Evolutionary conservation across 441 rosid genomes (phyloP).

Genomic region (Melastoma candidum): DNA sequence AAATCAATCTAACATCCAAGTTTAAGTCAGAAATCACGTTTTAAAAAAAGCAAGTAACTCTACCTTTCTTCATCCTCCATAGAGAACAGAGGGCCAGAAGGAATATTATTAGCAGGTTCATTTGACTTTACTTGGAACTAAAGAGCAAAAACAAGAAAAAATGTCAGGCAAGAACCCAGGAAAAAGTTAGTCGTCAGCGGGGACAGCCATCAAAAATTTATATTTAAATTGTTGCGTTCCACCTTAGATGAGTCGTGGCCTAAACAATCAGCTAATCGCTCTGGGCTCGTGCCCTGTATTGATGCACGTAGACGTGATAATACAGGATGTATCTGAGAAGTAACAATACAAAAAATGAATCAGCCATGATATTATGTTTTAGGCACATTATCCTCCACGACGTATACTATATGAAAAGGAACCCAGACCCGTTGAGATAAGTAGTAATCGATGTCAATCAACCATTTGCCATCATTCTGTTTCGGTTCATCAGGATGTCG

Average conservation of each 20-base stretch:
- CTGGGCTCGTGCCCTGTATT: slow-evolving; percentile 96
- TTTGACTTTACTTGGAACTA: slow-evolving; percentile 69
- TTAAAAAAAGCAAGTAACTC: slow-evolving; percentile 7
- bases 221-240: slow-evolving; percentile 12
- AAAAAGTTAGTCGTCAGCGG: slow-evolving; percentile 5
- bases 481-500: slow-evolving; percentile 94
- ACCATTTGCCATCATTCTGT: slow-evolving; percentile 70
- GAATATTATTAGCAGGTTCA: slow-evolving; percentile 36
- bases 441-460: slow-evolving; percentile 93
- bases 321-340: slow-evolving; percentile 84
- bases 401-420: neutral
- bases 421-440: slow-evolving; percentile 51
- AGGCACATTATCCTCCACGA: no score
- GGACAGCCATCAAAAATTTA: slow-evolving; percentile 3
- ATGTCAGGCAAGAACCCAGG: slow-evolving; percentile 1
- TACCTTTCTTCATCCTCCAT: slow-evolving; percentile 78
- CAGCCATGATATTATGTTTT: no score
- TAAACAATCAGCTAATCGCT: slow-evolving; percentile 86
- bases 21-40: no score
- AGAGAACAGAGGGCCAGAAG: slow-evolving; percentile 46
- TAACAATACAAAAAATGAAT: neutral
- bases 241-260: slow-evolving; percentile 98
- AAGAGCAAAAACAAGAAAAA: slow-evolving; percentile 16
- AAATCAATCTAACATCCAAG: no score
- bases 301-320: slow-evolving; percentile 90